phyloP scores from a whole-genome alignment of 192 early-diverging fungal species.

The Coemansia sp. region DNA sequence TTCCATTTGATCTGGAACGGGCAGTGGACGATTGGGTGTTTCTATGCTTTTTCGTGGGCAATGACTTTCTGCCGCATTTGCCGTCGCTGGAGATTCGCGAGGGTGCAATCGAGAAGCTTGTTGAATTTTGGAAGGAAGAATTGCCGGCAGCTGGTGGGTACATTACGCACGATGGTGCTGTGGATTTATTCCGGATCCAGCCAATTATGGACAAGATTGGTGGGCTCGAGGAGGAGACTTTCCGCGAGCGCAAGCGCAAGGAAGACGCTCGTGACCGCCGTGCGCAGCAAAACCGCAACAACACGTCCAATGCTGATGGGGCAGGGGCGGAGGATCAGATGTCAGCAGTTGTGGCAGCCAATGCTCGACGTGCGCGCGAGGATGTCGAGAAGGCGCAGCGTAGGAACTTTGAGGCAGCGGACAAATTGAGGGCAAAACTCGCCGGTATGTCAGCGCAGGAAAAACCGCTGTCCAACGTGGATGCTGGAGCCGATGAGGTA shows the following conservation, averaged over 20 bases:
- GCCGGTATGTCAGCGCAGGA: constrained; percentile 1
- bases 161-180: constrained; percentile 79
- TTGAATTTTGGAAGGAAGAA: constrained; percentile 86
- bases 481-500: constrained; percentile 22
- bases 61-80: constrained; percentile 95
- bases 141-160: constrained; percentile 76
- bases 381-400: constrained; percentile 10
- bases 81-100: constrained; percentile 94
- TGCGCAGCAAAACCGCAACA: constrained; percentile 4
- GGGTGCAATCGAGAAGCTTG: constrained; percentile 86
- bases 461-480: background rate
- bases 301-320: constrained; percentile 27
- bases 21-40: constrained; percentile 98
- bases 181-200: constrained; percentile 74
- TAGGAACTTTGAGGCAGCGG: constrained; percentile 61
- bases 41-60: constrained; percentile 96
- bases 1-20: constrained; percentile 82
- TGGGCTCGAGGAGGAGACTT: constrained; percentile 78
- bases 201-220: constrained; percentile 80
- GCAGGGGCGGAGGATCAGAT: constrained; percentile 45
- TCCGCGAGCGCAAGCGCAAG: constrained; percentile 63
- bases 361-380: constrained; percentile 36
- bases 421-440: constrained; percentile 63
- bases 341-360: constrained; percentile 53
- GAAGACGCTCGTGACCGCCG: constrained; percentile 53